phyloP scores from a whole-genome alignment of 2,329 filamentous ascomycete genomes.

The Alternaria brassicae region DNA sequence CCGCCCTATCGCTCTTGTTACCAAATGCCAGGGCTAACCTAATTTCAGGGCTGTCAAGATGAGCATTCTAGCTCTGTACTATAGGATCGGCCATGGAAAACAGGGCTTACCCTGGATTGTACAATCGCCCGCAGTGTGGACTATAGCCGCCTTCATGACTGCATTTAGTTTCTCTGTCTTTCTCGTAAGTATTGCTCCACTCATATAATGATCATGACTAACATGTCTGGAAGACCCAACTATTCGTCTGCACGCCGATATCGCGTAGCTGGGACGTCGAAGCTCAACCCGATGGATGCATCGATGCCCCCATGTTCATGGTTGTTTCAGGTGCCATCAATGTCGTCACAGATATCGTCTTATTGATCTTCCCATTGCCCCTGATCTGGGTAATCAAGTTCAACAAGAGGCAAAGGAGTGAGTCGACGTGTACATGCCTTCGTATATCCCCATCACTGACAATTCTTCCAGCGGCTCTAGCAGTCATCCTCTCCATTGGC shows the following conservation, averaged over 20 bases:
- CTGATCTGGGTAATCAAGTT: conserved; percentile 34
- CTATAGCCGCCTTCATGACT: conserved; percentile 28
- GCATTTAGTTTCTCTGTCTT: conserved; percentile 31
- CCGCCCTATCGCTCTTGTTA: not conserved
- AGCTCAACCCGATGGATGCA: conserved; percentile 23
- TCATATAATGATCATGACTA: not conserved
- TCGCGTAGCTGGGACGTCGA: conserved; percentile 30
- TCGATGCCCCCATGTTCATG: conserved; percentile 30
- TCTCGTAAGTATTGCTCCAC: conserved; percentile 20
- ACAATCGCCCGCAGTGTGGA: conserved; percentile 30
- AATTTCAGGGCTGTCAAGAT: conserved; percentile 37
- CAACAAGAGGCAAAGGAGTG: conserved; percentile 36
- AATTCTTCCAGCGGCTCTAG: conserved; percentile 25
- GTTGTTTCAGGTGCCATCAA: conserved; percentile 33
- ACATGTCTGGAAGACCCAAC: conserved; percentile 19
- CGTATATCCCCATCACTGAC: not conserved
- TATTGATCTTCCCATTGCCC: conserved; percentile 36
- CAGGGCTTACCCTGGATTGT: conserved; percentile 35
- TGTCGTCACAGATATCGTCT: conserved; percentile 31
- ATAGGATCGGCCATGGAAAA: conserved; percentile 35
- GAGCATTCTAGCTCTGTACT: conserved; percentile 39
- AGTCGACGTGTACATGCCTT: not conserved
- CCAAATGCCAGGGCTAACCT: not conserved
- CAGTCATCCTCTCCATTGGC: conserved; percentile 37
- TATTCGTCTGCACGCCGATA: conserved; percentile 33